phyloP scores from a whole-genome alignment of 768 basidiomycete species.

The Galerina marginata region DNA sequence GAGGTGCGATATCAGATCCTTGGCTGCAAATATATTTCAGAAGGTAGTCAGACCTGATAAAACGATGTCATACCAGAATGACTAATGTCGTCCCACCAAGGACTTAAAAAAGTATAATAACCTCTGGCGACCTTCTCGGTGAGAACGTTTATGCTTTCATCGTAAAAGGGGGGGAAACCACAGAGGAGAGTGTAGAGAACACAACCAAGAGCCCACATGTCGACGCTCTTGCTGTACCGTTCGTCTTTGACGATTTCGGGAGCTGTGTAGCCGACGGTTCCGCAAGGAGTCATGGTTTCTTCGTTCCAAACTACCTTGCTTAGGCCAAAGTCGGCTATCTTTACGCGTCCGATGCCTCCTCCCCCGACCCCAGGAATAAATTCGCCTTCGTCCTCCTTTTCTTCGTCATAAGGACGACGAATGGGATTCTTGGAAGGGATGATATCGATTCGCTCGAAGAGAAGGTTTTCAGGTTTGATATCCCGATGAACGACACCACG shows the following conservation, averaged over 20 bases:
- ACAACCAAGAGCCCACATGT: conserved; percentile 99
- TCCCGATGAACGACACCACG: conserved; percentile 98
- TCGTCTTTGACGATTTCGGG: conserved; percentile 99
- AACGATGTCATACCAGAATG: conserved; percentile 58
- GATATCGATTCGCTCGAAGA: conserved; percentile 93
- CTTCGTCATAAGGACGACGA: conserved; percentile 92
- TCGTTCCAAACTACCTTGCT: conserved; percentile 99
- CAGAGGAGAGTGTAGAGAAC: conserved; percentile 98
- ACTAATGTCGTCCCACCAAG: conserved; percentile 99
- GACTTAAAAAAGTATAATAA: conserved; percentile 97
- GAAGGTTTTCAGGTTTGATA: conserved; percentile 97
- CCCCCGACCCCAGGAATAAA: conserved; percentile 92
- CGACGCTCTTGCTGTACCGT: conserved; percentile 93
- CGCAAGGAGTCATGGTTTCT: conserved; percentile 98
- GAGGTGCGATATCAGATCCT: conserved; percentile 93
- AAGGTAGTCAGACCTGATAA: conserved; percentile 2
- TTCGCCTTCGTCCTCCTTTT: conserved; percentile 98
- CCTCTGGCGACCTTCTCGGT: conserved; percentile 98
- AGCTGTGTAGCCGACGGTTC: conserved; percentile 99
- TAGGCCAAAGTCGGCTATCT: conserved; percentile 98
- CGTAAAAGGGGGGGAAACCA: conserved; percentile 98
- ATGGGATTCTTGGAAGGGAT: conserved; percentile 79
- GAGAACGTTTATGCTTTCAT: conserved; percentile 96
- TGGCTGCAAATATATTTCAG: conserved; percentile 54
- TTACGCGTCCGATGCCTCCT: conserved; percentile 96